Conservation (phyloP, 73 alveolate genomes). For the Tetrahymena borealis region DNA sequence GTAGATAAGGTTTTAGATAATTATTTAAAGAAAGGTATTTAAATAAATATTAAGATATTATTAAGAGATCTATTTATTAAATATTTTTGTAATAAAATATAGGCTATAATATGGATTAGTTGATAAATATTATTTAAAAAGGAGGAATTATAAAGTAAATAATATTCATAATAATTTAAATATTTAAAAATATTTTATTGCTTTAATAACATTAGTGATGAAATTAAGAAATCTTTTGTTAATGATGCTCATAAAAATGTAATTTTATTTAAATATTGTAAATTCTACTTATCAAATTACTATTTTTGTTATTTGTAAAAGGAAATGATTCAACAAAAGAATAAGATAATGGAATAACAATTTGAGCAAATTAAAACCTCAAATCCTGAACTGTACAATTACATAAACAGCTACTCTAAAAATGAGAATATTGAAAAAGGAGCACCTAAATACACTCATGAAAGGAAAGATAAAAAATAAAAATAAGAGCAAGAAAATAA, state of each 20-base stretch:
- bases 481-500: not conserved
- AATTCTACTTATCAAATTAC: not conserved
- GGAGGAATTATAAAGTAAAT: not conserved
- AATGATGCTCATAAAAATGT: not conserved
- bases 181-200: not conserved
- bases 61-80: not conserved
- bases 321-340: not conserved
- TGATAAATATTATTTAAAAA: not conserved
- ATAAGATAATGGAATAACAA: not conserved
- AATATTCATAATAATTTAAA: not conserved
- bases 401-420: not conserved
- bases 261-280: not conserved
- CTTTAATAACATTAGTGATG: not conserved
- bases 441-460: not conserved
- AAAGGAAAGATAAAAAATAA: not conserved
- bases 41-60: not conserved
- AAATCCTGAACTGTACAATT: not conserved
- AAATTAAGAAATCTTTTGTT: not conserved
- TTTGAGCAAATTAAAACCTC: not conserved
- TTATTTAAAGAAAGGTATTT: not conserved
- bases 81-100: not conserved
- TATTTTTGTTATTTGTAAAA: too few species aligned
- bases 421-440: not conserved
- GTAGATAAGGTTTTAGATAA: not conserved
- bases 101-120: not conserved